phyloP scores from a whole-genome alignment of 306 rosid genomes.

The Cucumis hystrix region DNA sequence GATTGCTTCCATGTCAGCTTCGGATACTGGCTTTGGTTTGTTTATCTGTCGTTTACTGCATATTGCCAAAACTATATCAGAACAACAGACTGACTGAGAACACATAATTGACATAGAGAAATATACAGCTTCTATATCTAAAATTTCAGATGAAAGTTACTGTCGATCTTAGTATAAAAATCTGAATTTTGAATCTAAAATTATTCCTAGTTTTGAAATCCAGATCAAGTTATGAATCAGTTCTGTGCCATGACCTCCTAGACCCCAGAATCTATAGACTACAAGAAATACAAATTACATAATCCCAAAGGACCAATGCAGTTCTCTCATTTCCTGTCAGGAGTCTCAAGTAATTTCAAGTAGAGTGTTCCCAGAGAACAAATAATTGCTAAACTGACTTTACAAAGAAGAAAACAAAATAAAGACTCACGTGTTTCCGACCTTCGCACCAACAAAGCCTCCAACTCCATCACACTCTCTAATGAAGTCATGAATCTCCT shows the following conservation, averaged over 20 bases:
- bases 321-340: not conserved
- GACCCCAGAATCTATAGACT: not conserved
- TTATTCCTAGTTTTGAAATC: not conserved
- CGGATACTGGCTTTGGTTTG: conserved; percentile 64
- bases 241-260: not conserved
- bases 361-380: not conserved
- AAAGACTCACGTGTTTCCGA: conserved; percentile 74
- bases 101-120: not conserved
- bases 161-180: not conserved
- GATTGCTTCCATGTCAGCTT: conserved; percentile 52
- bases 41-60: conserved; percentile 69
- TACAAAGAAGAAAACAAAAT: not conserved
- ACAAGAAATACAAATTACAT: not conserved
- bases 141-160: not conserved
- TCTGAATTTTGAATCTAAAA: not conserved
- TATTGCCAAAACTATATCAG: conserved; percentile 10
- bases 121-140: not conserved
- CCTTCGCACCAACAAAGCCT: conserved; percentile 71
- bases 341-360: not conserved
- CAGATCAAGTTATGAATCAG: not conserved
- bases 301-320: not conserved
- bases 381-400: not conserved
- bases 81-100: not conserved
- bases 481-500: conserved; percentile 71
- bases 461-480: conserved; percentile 66